Percentiles rank a stretch among this genome's conserved stretches.
Evolutionary conservation across 805 yeast genomes (phyloP).

Genomic region (Zygoascus ofunaensis): DNA sequence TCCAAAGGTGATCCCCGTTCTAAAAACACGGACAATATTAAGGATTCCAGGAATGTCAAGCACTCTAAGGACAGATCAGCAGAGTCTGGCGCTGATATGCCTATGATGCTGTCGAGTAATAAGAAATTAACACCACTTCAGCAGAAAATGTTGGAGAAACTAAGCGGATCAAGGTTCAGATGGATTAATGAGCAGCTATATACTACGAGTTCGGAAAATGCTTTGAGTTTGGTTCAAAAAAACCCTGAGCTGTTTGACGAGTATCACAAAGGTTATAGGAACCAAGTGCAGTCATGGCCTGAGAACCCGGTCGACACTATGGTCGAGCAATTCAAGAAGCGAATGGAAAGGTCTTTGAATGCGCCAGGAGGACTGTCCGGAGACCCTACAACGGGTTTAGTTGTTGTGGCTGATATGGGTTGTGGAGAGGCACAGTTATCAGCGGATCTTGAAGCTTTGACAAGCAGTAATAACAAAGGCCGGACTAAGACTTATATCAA

Average conservation of each 20-base stretch:
- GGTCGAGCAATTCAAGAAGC: conserved; percentile 53
- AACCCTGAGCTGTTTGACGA: conserved; percentile 90
- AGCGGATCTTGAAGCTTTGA: conserved; percentile 40
- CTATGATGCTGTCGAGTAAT: neutral
- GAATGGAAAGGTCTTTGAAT: conserved; percentile 52
- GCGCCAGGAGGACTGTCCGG: conserved; percentile 94
- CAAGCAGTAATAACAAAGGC: neutral
- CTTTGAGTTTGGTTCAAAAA: conserved; percentile 58
- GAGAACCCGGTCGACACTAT: conserved; percentile 95
- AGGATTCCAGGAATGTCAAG: neutral
- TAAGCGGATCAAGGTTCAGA: conserved; percentile 90
- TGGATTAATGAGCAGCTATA: conserved; percentile 98
- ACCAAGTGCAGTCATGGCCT: conserved; percentile 96
- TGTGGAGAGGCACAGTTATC: conserved; percentile 96
- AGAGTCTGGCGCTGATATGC: neutral
- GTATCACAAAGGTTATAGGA: conserved; percentile 89
- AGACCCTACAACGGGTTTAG: conserved; percentile 35
- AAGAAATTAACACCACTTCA: conserved; percentile 38
- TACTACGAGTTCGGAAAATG: conserved; percentile 71
- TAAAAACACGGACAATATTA: neutral
- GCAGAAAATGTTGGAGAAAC: conserved; percentile 89
- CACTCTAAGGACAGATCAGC: conserved; percentile 1
- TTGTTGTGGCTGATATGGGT: conserved; percentile 96
- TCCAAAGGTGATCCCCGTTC: conserved; percentile 6
- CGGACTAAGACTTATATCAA: conserved; percentile 26